phyloP scores from a whole-genome alignment of 805 yeast species.

The Candida khao-thaluensis region DNA sequence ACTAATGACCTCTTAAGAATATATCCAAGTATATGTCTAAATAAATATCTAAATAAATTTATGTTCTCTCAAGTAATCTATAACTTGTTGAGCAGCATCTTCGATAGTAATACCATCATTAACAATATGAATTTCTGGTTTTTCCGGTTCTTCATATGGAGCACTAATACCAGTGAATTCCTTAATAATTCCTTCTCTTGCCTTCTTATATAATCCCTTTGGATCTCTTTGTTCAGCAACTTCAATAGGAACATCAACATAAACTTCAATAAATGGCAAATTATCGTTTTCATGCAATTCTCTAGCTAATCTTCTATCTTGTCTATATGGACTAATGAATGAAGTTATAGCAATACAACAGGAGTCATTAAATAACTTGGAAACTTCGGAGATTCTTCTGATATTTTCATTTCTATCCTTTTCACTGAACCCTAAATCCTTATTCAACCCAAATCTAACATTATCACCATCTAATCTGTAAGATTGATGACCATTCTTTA shows the following conservation, averaged over 20 bases:
- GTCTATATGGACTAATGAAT: constrained; percentile 86
- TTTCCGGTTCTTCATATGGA: constrained; percentile 90
- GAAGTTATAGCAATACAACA: constrained; percentile 85
- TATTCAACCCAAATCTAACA: constrained; percentile 90
- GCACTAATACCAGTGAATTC: constrained; percentile 96
- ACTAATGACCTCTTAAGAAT: too few species aligned
- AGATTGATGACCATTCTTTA: constrained; percentile 66
- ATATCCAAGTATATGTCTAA: not conserved
- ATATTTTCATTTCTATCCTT: constrained; percentile 92
- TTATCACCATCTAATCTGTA: constrained; percentile 95
- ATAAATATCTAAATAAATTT: constrained; percentile 30
- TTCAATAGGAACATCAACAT: constrained; percentile 87
- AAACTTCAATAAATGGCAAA: constrained; percentile 87
- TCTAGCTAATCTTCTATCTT: constrained; percentile 84
- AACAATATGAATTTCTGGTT: constrained; percentile 78
- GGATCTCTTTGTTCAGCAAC: constrained; percentile 98
- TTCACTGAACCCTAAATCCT: constrained; percentile 91
- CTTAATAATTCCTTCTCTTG: constrained; percentile 89
- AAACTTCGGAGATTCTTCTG: constrained; percentile 91
- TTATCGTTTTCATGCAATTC: constrained; percentile 72
- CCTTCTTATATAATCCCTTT: constrained; percentile 94
- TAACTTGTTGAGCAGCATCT: constrained; percentile 73
- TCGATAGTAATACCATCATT: constrained; percentile 67
- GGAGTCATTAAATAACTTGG: constrained; percentile 92
- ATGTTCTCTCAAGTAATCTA: constrained; percentile 60